A percentile compares a stretch with the other conserved stretches of the same genome.
These are phyloP conservation scores for Berkeleyomyces rouxiae DNA, from an alignment of 2,329 filamentous ascomycete genomes.

Conservation along the genomic window DNA sequence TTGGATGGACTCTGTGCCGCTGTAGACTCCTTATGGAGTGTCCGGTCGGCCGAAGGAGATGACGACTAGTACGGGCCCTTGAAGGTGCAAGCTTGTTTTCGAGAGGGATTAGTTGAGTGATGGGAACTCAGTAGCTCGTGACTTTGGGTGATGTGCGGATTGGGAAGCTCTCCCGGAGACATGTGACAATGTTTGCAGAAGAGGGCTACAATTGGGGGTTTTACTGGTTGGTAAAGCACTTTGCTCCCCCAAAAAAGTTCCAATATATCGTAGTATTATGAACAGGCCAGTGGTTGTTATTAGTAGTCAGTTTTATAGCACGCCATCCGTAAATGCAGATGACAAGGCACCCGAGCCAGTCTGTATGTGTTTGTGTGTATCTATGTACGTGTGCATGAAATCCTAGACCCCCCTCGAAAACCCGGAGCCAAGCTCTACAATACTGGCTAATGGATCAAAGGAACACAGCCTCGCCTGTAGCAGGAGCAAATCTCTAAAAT, in stretches of 20 bases:
- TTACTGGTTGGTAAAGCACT: neutral
- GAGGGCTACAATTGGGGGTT: neutral
- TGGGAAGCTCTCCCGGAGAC: neutral
- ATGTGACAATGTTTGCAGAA: neutral
- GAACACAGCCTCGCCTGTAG: neutral
- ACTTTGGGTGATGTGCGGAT: neutral
- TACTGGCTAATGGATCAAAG: neutral
- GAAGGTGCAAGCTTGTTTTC: neutral
- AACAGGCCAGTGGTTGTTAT: neutral
- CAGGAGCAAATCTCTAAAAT: neutral
- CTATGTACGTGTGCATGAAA: neutral
- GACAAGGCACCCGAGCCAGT: neutral
- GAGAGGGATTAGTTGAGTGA: neutral
- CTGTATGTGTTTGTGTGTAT: too few species aligned
- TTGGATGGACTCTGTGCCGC: neutral
- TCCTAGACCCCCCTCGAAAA: neutral
- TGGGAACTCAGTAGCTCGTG: neutral
- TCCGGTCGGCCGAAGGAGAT: neutral
- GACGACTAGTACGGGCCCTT: neutral
- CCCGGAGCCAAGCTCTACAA: neutral
- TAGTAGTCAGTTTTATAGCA: neutral
- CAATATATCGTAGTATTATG: neutral
- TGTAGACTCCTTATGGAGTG: neutral
- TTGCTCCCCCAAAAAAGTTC: neutral
- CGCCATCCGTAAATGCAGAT: neutral